Conservation (phyloP, 495 filamentous ascomycete species). For the Penicillium psychrofluorescens region DNA sequence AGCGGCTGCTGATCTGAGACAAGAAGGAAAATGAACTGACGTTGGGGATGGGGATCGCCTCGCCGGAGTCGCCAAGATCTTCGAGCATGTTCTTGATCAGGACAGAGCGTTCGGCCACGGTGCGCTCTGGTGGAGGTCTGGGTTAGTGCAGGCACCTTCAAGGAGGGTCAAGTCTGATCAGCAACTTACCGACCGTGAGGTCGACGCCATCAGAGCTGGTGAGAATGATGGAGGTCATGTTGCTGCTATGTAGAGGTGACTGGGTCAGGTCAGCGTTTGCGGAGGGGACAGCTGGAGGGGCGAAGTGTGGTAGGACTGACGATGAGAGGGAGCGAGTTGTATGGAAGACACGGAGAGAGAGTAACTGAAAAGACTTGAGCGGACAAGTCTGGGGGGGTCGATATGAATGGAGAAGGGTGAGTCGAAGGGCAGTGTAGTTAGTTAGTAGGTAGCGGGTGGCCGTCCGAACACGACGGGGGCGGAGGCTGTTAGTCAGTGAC, state of each 20-base stretch:
- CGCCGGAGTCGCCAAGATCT: conserved; percentile 67
- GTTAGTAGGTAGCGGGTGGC: too few species aligned
- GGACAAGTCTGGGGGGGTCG: too few species aligned
- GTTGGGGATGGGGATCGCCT: conserved; percentile 80
- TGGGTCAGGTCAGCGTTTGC: conserved; percentile 5
- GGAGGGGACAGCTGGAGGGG: too few species aligned
- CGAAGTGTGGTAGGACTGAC: not conserved
- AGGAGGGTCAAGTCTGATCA: too few species aligned
- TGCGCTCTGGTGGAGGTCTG: conserved; percentile 50
- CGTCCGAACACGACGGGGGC: too few species aligned
- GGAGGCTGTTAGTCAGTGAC: too few species aligned
- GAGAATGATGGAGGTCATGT: conserved; percentile 34
- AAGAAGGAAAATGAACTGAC: conserved; percentile 39
- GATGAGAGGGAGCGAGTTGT: too few species aligned
- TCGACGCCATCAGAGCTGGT: conserved; percentile 50
- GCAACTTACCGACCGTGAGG: conserved; percentile 47
- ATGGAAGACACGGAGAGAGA: too few species aligned
- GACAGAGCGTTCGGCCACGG: conserved; percentile 83
- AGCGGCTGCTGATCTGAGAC: not conserved
- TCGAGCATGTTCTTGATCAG: conserved; percentile 98
- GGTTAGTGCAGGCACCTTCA: too few species aligned
- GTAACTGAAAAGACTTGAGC: too few species aligned
- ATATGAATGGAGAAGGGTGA: too few species aligned
- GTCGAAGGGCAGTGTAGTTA: too few species aligned
- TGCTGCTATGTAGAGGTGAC: not conserved